Percentiles rank a stretch among this genome's conserved stretches.
Evolutionary conservation across 1,284 basidiomycete genomes (phyloP).

Genomic region (Ustilago vetiveriae): DNA sequence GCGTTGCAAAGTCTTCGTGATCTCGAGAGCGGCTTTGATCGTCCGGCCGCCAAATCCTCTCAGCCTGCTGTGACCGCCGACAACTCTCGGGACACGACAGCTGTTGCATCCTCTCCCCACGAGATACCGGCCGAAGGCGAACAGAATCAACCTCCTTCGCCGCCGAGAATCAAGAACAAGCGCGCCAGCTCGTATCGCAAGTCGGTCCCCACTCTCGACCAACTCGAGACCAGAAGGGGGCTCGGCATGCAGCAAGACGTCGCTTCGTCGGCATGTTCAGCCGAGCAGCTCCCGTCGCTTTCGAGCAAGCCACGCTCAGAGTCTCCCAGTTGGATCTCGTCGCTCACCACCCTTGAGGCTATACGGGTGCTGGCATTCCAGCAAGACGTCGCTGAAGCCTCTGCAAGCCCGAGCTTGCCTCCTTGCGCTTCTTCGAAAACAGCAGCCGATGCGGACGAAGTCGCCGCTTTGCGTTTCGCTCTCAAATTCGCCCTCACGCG

Average conservation of each 20-base stretch:
- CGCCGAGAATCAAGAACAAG: no score
- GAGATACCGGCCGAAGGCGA: no score
- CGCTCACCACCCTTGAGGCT: constrained; percentile 33
- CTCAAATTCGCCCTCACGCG: constrained; percentile 23
- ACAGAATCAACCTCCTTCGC: no score
- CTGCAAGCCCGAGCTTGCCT: not conserved
- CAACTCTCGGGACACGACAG: constrained; percentile 9
- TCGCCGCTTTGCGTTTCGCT: constrained; percentile 24
- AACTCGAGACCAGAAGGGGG: constrained; percentile 1
- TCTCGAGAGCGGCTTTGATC: constrained; percentile 17
- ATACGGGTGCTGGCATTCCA: constrained; percentile 38
- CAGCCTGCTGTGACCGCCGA: constrained; percentile 6
- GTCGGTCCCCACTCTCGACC: constrained; percentile 22
- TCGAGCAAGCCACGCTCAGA: constrained; percentile 1
- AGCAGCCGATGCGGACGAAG: constrained; percentile 7
- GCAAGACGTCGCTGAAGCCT: constrained; percentile 1
- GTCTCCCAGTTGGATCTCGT: constrained; percentile 27
- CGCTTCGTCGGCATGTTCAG: no score
- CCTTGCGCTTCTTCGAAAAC: not conserved
- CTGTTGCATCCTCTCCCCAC: constrained; percentile 5
- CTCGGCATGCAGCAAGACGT: constrained; percentile 1
- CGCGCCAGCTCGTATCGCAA: constrained; percentile 32
- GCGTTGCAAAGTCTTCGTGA: constrained; percentile 28
- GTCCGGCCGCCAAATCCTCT: constrained; percentile 1
- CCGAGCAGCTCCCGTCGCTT: constrained; percentile 1